Base-by-base conservation (phyloP, 2,329 filamentous ascomycete genomes). In the Pyricularia pennisetigena region DNA sequence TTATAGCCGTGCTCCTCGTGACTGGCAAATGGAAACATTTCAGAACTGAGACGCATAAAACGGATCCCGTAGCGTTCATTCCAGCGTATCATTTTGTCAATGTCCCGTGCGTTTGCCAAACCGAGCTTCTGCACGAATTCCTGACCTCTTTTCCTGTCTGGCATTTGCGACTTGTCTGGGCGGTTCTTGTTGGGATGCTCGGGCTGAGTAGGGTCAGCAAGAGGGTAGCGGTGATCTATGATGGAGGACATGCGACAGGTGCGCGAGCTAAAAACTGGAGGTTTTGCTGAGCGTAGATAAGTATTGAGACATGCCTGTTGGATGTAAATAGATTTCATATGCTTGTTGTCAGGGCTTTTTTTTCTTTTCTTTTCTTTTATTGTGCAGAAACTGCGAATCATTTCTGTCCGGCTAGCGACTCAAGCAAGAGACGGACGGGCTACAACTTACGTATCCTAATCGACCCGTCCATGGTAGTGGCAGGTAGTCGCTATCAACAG, bases 1-100 rank as follows among this genome's bases (percentile, higher is more conserved):
- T 87, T 90, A 77, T 98, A 98, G 0, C 94, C 94, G 72, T 97
- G 90, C 70, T 92, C 90, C 28, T 86, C 85, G 74, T 98, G 94
- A 71, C 92, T 96, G 1, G 94, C 94, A 76, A 97, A 97, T 0
- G 94, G 94, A 71, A 98, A 98, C 91, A 97, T 97, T 73, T 97
- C 94, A 68, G 92, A 97, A 72, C 92, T 97, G 24, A 98, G 82
- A 1, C 94, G 87, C 86, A 98, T 87, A 76, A 98, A 97, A 72
- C 88, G 94, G 78, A 98, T 98, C 57, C 90, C 89, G 71, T 94
- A 97, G 72, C 88, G 91, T 71, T 96, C 90, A 74, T 98, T 97
- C 94, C 94, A 98, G 1, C 88, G 85, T 9, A 97, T 74, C 87
- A 97, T 92, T 77, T 96, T 97, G 69, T 85, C 80, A 35, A 97